Evolutionary conservation across 305 asterid species (phyloP), one percentile per base, ranked within the genome.

Genomic region (Galium porrigens): DNA sequence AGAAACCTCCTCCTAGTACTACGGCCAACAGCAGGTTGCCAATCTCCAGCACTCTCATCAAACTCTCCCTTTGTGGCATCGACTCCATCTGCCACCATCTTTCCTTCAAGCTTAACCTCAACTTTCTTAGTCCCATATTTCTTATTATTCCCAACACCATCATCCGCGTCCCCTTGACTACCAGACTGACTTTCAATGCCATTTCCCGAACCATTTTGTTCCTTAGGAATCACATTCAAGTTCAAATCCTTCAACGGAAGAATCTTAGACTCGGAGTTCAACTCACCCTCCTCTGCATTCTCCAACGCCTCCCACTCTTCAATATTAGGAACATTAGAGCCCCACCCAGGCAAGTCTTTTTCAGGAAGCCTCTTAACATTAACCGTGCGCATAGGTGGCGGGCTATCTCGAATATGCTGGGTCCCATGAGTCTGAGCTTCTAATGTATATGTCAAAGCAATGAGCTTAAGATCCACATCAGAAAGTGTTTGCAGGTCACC

Each of bases 401-500:
- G 99, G 63, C 67, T 76, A 54, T 84, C 94, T 71, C 96, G 80
- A 71, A 92, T 81, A 76, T 89, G 84, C n/a, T 77, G 86, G 41
- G 87, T 86, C 67, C 96, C 97, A 77, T 92, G 97, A 53, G 80
- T 78, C 69, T 92, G 96, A 58, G 87, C 74, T 70, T 92, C 95
- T 74, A 92, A 75, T 11, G 88, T 86, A 65, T 86, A 86, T 6
- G 97, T 89, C 76, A 92, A 72, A 58, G 99, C 99, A 70, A 92
- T 87, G 63, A 92, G 94, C 85, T 92, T 92, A 67, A 92, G 76
- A 85, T 89, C 99, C 69, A 89, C 97, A 78, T 94, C 96, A 2
- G 99, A 94, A 76, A 94, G 97, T 33, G 99, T 89, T 70, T 87
- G 99, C 77, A 94, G 73, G 80, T 94, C 99, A 76, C 99, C 99